phyloP scores from a whole-genome alignment of 2,329 filamentous ascomycete genomes.

The Aspergillus floridensis region DNA sequence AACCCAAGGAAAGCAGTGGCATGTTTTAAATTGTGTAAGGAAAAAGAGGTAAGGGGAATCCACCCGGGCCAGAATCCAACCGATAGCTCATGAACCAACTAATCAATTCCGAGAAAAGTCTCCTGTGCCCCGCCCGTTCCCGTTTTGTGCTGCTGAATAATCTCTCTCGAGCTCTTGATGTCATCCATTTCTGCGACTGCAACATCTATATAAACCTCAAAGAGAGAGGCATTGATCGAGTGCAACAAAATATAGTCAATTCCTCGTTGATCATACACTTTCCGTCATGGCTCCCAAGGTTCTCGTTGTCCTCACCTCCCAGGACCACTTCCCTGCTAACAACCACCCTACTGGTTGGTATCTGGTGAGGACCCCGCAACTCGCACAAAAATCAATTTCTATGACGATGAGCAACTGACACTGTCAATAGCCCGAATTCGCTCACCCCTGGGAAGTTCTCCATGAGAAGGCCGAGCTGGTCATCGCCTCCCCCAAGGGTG shows the following conservation, averaged over 20 bases:
- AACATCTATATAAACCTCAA: not conserved
- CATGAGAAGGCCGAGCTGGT: constrained; percentile 53
- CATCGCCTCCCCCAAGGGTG: constrained; percentile 62
- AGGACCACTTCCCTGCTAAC: constrained; percentile 45
- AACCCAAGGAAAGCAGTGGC: not conserved
- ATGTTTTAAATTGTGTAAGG: not conserved
- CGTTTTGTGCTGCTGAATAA: not conserved
- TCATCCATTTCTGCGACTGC: constrained; percentile 1
- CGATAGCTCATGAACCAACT: not conserved
- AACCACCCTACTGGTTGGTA: constrained; percentile 66
- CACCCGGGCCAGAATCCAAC: not conserved
- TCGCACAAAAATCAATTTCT: not conserved
- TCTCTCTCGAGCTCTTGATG: not conserved
- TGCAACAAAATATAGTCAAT: not conserved
- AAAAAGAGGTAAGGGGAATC: not conserved
- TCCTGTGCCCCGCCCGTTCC: not conserved
- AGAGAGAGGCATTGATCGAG: not conserved
- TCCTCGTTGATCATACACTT: not conserved
- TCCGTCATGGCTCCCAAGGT: constrained; percentile 52
- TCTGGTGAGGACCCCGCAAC: constrained; percentile 47
- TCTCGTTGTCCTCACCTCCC: constrained; percentile 69
- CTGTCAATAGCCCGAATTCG: constrained; percentile 52
- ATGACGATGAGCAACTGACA: not conserved
- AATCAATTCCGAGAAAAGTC: not conserved
- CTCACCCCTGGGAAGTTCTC: constrained; percentile 63